A percentile compares a stretch with the other conserved stretches of the same genome.
phyloP scores from a whole-genome alignment of 2,329 filamentous ascomycete species.

The Pseudopyricularia javanii region DNA sequence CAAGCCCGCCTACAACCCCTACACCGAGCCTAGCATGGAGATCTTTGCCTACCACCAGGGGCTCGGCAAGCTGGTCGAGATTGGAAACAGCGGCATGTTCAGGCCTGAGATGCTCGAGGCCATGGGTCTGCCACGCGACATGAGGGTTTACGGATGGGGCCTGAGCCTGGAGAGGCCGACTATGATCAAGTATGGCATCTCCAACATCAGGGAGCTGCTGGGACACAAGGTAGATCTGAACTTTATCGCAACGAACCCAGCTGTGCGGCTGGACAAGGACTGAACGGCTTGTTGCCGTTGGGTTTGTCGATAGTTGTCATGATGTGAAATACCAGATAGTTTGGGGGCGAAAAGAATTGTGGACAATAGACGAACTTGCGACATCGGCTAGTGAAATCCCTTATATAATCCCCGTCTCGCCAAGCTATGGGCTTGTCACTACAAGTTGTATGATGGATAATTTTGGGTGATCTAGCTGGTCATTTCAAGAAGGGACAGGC shows the following conservation, averaged over 20 bases:
- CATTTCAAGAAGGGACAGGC: too few relatives aligned
- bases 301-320: background rate
- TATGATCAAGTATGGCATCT: slow-evolving; percentile 90
- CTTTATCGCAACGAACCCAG: slow-evolving; percentile 85
- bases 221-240: slow-evolving; percentile 91
- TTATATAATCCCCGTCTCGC: background rate
- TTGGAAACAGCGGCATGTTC: slow-evolving; percentile 98
- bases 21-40: slow-evolving; percentile 95
- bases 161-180: slow-evolving; percentile 86
- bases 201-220: slow-evolving; percentile 82
- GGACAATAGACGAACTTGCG: background rate
- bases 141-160: slow-evolving; percentile 91
- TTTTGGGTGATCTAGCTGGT: too few relatives aligned
- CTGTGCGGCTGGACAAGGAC: slow-evolving; percentile 78
- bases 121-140: slow-evolving; percentile 75
- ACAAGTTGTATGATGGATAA: too few relatives aligned
- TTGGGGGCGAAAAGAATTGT: background rate
- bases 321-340: background rate
- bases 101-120: slow-evolving; percentile 91
- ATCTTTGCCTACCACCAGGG: slow-evolving; percentile 94
- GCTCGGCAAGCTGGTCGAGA: slow-evolving; percentile 84
- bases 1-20: slow-evolving; percentile 94
- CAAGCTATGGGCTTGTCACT: too few relatives aligned
- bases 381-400: background rate
- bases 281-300: slow-evolving; percentile 18